Conservation (phyloP, 2,329 filamentous ascomycete genomes). For the Colletotrichum spinosum region DNA sequence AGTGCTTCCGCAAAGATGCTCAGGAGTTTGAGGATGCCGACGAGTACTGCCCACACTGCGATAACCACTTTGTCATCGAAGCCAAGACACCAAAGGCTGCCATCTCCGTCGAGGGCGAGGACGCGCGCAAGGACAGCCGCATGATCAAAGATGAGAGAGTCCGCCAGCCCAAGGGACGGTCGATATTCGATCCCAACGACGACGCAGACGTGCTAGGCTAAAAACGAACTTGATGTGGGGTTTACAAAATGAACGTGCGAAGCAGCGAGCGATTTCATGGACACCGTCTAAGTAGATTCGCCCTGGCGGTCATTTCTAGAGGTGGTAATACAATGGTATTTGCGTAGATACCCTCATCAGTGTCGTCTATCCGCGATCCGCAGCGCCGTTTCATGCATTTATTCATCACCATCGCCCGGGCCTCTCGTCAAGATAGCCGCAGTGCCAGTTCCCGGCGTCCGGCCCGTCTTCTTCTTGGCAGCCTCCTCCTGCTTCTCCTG, state of each 20-base stretch:
- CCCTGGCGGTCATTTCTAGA: conserved; percentile 44
- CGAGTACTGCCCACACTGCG: conserved; percentile 98
- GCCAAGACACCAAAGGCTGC: conserved; percentile 85
- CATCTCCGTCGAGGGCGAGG: conserved; percentile 90
- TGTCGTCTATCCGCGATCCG: conserved; percentile 36
- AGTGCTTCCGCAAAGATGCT: conserved; percentile 95
- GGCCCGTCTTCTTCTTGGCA: conserved; percentile 92
- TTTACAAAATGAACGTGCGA: conserved; percentile 9
- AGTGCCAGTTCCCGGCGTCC: conserved; percentile 75
- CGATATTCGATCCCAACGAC: conserved; percentile 81
- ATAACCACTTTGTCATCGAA: conserved; percentile 97
- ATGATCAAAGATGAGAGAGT: conserved; percentile 95
- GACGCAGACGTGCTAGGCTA: conserved; percentile 82
- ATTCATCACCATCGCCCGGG: conserved; percentile 49
- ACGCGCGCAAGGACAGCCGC: conserved; percentile 84
- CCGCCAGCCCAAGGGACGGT: conserved; percentile 65
- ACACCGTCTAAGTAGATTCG: conserved; percentile 34
- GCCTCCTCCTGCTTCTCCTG: conserved; percentile 99
- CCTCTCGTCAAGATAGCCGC: conserved; percentile 80
- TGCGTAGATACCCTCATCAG: conserved; percentile 37
- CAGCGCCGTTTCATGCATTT: conserved; percentile 36
- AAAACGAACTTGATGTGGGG: conserved; percentile 42
- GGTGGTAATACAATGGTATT: conserved; percentile 52
- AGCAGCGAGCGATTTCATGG: conserved; percentile 34
- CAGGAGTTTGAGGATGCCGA: conserved; percentile 95